Conservation (phyloP, 495 filamentous ascomycete species). For the Echria macrotheca region DNA sequence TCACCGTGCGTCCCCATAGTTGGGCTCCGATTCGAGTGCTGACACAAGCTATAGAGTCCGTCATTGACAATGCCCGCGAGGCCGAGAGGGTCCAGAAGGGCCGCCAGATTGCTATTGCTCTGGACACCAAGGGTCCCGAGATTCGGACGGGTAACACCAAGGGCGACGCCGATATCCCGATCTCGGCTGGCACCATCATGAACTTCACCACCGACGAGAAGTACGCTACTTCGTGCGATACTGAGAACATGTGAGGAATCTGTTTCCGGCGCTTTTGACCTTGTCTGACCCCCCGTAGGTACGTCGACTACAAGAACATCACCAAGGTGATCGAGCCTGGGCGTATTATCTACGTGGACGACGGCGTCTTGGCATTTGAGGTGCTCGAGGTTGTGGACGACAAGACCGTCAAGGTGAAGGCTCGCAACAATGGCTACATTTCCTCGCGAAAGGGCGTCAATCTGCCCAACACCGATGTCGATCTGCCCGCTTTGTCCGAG, state of each 20-base stretch:
- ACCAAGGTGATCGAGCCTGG: constrained; percentile 94
- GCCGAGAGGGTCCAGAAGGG: constrained; percentile 71
- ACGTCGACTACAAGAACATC: constrained; percentile 99
- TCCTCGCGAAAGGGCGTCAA: constrained; percentile 98
- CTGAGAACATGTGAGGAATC: constrained; percentile 82
- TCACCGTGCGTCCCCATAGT: constrained; percentile 24
- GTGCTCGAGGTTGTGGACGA: constrained; percentile 83
- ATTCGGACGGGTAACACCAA: constrained; percentile 94
- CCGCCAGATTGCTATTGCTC: constrained; percentile 89
- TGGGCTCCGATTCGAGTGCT: not conserved
- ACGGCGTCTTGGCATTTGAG: constrained; percentile 93
- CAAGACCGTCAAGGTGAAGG: constrained; percentile 75
- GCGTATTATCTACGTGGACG: constrained; percentile 96
- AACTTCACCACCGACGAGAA: constrained; percentile 98
- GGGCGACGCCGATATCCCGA: constrained; percentile 79
- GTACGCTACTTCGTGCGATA: constrained; percentile 76
- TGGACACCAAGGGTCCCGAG: constrained; percentile 98
- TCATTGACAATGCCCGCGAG: constrained; percentile 87
- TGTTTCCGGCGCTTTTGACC: not conserved
- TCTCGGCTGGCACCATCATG: constrained; percentile 71
- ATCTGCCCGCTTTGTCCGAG: constrained; percentile 95
- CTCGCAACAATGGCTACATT: constrained; percentile 96
- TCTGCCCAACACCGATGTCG: constrained; percentile 95
- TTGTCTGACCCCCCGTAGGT: constrained; percentile 50
- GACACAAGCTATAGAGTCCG: constrained; percentile 51